Evolutionary conservation across 257 asterid species (phyloP), one percentile per base, ranked within the genome.

Genomic region (Echites panduratus): DNA sequence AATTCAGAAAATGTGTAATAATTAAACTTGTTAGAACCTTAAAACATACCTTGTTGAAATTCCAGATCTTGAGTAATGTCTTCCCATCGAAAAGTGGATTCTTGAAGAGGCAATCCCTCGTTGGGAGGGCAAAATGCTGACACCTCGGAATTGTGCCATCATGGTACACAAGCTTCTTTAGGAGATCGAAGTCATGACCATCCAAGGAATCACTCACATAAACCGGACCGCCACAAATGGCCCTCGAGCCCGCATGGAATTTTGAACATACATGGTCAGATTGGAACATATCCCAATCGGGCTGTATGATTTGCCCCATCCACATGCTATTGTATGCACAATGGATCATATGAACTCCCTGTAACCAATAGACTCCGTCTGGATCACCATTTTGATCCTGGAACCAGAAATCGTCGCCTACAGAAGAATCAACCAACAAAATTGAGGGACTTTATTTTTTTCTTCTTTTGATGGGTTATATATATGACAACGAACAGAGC

Each of bases 261-360:
- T 87, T 90, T 4, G 96, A 95, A 29, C 90, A 84, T 12, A 81
- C 43, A 80, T 90, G 96, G 69, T 90, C 92, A 0, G 95, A 81
- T 66, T 90, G 96, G 61, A 90, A 90, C 95, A 90, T 90, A 82
- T 90, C 96, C 92, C 96, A 90, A 68, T 90, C 95, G 20, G 96
- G 96, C 29, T 86, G 92, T 83, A 90, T 85, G 72, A 90, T 73
- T 54, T 90, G 96, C 7, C 94, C 95, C 95, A 88, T 90, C 96
- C 96, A 90, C 89, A 90, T 68, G 79, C 96, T 88, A 79, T 90
- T 88, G 81, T 84, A 90, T 72, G 96, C 94, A 63, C 96, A 90
- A 48, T 90, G 96, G 84, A 90, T 88, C 96, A 90, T 88, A 84
- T 90, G 95, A 62, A 90, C 96, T 65, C 96, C 96, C 77, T 88